Evolutionary conservation across 805 yeast genomes (phyloP).

Genomic region (Ogataea chonburiensis): DNA sequence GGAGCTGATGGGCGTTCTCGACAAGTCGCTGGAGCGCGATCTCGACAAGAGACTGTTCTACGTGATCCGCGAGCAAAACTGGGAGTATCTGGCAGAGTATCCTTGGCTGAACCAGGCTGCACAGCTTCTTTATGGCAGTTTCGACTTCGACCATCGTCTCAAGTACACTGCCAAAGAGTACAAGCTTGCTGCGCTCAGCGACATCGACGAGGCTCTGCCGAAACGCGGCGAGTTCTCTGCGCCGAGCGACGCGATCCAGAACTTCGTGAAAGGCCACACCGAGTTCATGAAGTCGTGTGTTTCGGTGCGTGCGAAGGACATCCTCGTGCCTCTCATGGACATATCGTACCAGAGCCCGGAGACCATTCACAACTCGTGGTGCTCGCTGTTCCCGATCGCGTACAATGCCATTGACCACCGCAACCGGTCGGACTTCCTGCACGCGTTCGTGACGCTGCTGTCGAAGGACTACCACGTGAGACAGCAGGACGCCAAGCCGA

Average conservation of each 20-base stretch:
- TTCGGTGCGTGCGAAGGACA: conserved; percentile 52
- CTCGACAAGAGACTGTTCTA: conserved; percentile 78
- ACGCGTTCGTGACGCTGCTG: conserved; percentile 71
- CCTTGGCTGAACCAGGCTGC: conserved; percentile 95
- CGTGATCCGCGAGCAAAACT: conserved; percentile 90
- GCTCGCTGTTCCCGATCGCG: conserved; percentile 76
- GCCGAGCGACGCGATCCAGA: conserved; percentile 19
- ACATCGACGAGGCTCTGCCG: conserved; percentile 38
- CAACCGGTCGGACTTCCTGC: conserved; percentile 81
- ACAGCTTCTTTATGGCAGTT: conserved; percentile 79
- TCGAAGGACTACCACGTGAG: conserved; percentile 93
- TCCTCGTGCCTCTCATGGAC: conserved; percentile 72
- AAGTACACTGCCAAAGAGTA: conserved; percentile 48
- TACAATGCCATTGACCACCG: conserved; percentile 72
- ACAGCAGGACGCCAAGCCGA: conserved; percentile 82
- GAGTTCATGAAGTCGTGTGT: conserved; percentile 26
- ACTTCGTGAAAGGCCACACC: conserved; percentile 25
- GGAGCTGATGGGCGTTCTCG: conserved; percentile 75
- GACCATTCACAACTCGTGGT: conserved; percentile 82
- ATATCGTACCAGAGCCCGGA: conserved; percentile 79
- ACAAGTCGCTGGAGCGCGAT: conserved; percentile 73
- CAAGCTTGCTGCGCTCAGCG: conserved; percentile 51
- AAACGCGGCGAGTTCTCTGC: conserved; percentile 18
- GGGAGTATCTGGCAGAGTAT: conserved; percentile 93
- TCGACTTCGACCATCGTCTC: conserved; percentile 51